Evolutionary conservation across 1,284 basidiomycete species (phyloP), one percentile per base, ranked within the genome.

Genomic region (Inonotus hispidus): DNA sequence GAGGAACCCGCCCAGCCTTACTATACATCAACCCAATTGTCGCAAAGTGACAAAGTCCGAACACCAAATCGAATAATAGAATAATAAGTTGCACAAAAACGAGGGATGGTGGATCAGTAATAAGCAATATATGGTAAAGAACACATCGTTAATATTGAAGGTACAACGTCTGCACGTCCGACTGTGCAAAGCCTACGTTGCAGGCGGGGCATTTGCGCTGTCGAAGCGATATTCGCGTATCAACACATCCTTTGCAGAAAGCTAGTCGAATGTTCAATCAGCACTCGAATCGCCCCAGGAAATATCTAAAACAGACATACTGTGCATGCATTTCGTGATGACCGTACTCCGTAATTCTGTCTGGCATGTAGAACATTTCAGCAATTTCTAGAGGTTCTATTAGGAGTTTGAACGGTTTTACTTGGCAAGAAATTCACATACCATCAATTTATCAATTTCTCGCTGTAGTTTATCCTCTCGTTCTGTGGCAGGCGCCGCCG

Each of bases 121-220:
- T 27, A 23, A 29, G 23, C 19, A 43, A 53, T 38, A 14, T 38
- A 25, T 21, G 27, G 14, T 16, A 50, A 38, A 21, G 49, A 25
- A 37, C 35, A n/a, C 23, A 63, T 68, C 71, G n/a, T n/a, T n/a
- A n/a, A n/a, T n/a, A 92, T 75, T 95, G 92, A 74, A 92, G 92
- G 73, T 85, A 98, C 57, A 98, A 75, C 54, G 83, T 82, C 71
- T 93, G 87, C 23, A 95, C 92, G 66, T 99, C 95, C 64, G 88
- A 89, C 68, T 88, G 85, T 5, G 90, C 88, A 75, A 99, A 99
- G 1, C 84, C 77, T 41, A 92, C 70, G 65, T 90, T 90, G 72
- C 96, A 98, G 21, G 90, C 88, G 16, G 96, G 96, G 73, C 96
- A 99, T 75, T 98, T 98, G 53, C 96, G 88, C 73, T 98, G 95